phyloP scores from a whole-genome alignment of 2,329 filamentous ascomycete genomes.

The Scedosporium apiospermum region DNA sequence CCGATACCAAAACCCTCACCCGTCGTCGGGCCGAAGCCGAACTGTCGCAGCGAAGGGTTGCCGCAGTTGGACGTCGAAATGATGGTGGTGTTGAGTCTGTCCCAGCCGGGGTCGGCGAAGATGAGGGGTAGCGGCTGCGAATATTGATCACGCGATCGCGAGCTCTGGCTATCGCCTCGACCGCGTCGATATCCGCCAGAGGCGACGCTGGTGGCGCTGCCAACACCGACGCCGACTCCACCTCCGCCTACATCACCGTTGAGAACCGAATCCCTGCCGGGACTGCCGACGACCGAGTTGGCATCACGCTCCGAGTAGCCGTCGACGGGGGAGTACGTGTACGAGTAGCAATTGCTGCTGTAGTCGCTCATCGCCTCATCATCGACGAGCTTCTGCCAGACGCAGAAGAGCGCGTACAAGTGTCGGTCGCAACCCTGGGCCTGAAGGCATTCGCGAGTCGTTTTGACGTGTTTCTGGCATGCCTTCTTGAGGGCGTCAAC shows the following conservation, averaged over 20 bases:
- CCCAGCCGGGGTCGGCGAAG: conserved; percentile 86
- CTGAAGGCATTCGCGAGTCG: conserved; percentile 78
- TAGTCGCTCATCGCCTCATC: conserved; percentile 50
- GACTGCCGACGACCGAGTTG: conserved; percentile 26
- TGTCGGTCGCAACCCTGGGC: conserved; percentile 88
- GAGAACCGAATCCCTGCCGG: conserved; percentile 39
- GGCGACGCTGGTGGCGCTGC: conserved; percentile 17
- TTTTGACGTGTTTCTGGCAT: conserved; percentile 70
- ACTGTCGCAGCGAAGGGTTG: conserved; percentile 88
- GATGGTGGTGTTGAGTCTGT: conserved; percentile 89
- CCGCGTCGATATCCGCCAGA: not conserved
- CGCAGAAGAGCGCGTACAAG: conserved; percentile 84
- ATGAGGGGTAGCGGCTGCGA: conserved; percentile 58
- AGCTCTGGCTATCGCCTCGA: conserved; percentile 12
- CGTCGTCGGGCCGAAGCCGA: conserved; percentile 91
- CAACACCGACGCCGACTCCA: not conserved
- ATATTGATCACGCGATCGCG: conserved; percentile 36
- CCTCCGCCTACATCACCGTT: conserved; percentile 1
- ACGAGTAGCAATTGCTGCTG: conserved; percentile 55
- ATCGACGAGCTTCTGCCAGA: conserved; percentile 87
- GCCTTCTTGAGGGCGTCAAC: conserved; percentile 77
- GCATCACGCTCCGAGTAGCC: conserved; percentile 36
- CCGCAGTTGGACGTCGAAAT: conserved; percentile 98
- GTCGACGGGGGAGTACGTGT: conserved; percentile 47
- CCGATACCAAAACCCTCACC: conserved; percentile 95